Evolutionary conservation across 257 asterid species (phyloP).

Genomic region (Solanum appendiculatum): DNA sequence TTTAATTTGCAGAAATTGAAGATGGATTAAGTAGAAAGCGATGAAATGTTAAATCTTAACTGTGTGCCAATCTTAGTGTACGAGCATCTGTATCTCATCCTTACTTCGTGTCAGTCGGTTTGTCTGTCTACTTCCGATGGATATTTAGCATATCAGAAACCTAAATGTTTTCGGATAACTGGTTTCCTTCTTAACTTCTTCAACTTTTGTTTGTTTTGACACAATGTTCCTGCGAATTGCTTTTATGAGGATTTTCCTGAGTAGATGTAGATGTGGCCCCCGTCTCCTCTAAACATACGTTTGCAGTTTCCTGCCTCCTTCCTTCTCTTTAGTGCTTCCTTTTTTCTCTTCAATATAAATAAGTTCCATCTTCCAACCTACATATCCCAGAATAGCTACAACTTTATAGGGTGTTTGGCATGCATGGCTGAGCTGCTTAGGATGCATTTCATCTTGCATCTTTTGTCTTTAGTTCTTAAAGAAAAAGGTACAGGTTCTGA

Average conservation of each 20-base stretch:
- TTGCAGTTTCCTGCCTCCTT: not conserved
- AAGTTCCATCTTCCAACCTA: not conserved
- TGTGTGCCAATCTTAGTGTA: not conserved
- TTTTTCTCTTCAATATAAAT: not conserved
- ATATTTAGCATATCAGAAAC: not conserved
- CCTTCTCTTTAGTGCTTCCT: not conserved
- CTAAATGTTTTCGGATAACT: not conserved
- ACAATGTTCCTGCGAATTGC: not conserved
- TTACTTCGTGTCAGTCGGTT: not conserved
- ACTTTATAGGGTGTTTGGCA: not conserved
- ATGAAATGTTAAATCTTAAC: not conserved
- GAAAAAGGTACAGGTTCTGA: not conserved
- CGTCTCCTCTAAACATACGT: not conserved
- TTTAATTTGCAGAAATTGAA: not conserved
- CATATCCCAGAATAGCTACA: not conserved
- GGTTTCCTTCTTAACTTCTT: not conserved
- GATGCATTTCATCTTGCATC: not conserved
- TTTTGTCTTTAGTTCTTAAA: not conserved
- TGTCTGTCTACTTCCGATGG: not conserved
- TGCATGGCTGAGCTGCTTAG: not conserved
- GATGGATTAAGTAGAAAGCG: not conserved
- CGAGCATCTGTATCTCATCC: not conserved
- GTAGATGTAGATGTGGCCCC: not conserved
- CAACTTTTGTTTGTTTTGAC: not conserved
- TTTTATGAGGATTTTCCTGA: not conserved